Percentiles rank a stretch among this genome's conserved stretches.
phyloP scores from a whole-genome alignment of 2,329 filamentous ascomycete species.

The Fusarium stilboides region DNA sequence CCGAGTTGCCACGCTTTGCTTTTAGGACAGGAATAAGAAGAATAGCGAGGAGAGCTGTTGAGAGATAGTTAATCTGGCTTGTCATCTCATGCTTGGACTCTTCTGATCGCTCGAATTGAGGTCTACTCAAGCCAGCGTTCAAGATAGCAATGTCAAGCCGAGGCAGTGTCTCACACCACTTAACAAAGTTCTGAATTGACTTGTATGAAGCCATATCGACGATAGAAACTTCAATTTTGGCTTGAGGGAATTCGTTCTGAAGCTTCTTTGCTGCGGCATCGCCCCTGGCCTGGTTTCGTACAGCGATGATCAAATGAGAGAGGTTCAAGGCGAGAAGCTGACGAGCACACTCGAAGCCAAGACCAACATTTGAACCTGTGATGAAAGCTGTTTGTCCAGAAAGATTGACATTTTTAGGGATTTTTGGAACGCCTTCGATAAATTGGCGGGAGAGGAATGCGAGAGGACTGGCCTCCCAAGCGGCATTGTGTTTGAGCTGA shows the following conservation, averaged over 20 bases:
- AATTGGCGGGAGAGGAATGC: conserved; percentile 49
- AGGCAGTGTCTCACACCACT: conserved; percentile 52
- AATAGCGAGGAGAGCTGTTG: conserved; percentile 53
- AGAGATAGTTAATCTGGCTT: conserved; percentile 60
- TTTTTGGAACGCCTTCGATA: conserved; percentile 43
- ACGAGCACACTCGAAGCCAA: conserved; percentile 62
- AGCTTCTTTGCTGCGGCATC: conserved; percentile 55
- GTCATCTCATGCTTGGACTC: conserved; percentile 59
- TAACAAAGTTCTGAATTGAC: conserved; percentile 61
- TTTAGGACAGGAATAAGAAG: conserved; percentile 55
- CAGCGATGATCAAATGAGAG: conserved; percentile 63
- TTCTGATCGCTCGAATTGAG: conserved; percentile 44
- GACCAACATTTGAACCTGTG: conserved; percentile 65
- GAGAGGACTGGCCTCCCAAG: conserved; percentile 42
- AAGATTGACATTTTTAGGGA: conserved; percentile 48
- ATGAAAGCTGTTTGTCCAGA: conserved; percentile 61
- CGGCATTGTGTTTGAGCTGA: conserved; percentile 38
- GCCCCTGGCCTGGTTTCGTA: conserved; percentile 61
- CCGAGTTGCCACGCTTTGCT: conserved; percentile 35
- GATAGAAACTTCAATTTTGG: conserved; percentile 62
- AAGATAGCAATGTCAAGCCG: conserved; percentile 63
- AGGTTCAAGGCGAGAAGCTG: conserved; percentile 60
- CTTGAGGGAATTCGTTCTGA: conserved; percentile 48
- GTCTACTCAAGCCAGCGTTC: conserved; percentile 60
- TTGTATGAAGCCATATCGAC: conserved; percentile 65